Conservation (phyloP, 2,329 filamentous ascomycete genomes). For the Aureobasidium sp. region DNA sequence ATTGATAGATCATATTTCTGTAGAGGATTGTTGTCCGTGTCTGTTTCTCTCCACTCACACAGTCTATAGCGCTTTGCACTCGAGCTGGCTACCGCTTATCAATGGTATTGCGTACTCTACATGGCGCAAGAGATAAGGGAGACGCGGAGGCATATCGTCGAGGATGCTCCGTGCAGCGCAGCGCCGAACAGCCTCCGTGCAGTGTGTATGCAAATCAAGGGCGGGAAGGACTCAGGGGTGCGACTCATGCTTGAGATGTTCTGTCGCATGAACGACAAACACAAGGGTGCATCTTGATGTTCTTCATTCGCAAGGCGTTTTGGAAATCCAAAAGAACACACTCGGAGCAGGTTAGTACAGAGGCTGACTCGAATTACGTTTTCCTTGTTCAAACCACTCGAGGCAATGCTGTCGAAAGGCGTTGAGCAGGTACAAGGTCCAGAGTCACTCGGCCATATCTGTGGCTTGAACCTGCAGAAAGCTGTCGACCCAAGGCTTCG, state of each 20-base stretch:
- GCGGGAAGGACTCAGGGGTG: neutral
- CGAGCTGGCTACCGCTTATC: constrained; percentile 1
- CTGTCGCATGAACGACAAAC: neutral
- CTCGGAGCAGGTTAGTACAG: neutral
- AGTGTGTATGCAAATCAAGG: constrained; percentile 1
- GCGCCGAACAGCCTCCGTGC: constrained; percentile 7
- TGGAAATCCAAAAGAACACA: neutral
- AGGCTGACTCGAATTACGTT: neutral
- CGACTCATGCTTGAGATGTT: neutral
- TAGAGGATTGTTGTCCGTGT: neutral
- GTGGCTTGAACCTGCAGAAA: constrained; percentile 9
- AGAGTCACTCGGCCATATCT: constrained; percentile 4
- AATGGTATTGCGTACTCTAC: constrained; percentile 2
- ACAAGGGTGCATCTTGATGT: neutral
- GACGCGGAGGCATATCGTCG: constrained; percentile 1
- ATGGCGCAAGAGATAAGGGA: constrained; percentile 6
- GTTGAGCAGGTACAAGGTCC: neutral
- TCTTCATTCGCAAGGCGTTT: neutral
- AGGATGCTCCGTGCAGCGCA: constrained; percentile 3
- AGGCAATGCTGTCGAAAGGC: neutral
- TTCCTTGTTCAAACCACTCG: neutral
- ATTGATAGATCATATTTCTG: constrained; percentile 4
- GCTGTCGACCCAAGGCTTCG: neutral
- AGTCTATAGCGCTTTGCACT: neutral
- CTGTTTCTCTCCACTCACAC: neutral